Base-by-base conservation (phyloP, 352 stramenopile species). In the Globisporangium iwayamae region DNA sequence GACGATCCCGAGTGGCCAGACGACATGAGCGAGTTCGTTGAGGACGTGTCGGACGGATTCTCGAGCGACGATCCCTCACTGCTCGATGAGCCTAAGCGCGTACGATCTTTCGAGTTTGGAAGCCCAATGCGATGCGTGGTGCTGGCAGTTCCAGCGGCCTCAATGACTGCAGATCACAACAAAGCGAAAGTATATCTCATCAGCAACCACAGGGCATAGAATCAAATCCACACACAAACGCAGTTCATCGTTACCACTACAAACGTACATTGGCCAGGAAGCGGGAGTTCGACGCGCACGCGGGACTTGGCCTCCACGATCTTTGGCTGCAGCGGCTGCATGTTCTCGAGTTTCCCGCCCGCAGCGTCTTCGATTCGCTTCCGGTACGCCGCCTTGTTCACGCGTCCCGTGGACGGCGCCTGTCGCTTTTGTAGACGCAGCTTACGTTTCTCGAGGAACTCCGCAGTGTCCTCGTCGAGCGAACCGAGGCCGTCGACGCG, bases 371-470 rank as follows among this genome's bases (percentile, higher is more conserved):
- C 86, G 1, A 94, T 52, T 9, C 86, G 82, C 65, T 83, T 81
- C 39, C 86, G 79, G 65, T 89, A 91, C 46, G 83, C 84, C 9
- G 82, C 64, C 57, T 93, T 94, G 56, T 91, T 93, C 25, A 94
- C 78, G 56, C 86, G 75, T 7, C 78, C 78, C 9, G 71, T 90
- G 0, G 83, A 90, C 2, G 83, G 81, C 16, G 83, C 83, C 14
- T 92, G 81, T 47, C 79, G 76, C 14, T 75, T 76, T 47, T 91
- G 85, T 22, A 91, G 59, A 38, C 86, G 77, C 59, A 87, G 69
- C 47, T 87, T 87, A n/a, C 86, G 74, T 56, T 91, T 90, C 65
- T 93, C 84, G 51, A 94, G 56, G 53, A 93, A 74, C 11, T 74
- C 72, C 14, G 73, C 71, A 9, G 86, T 94, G 43, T 92, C 79